Evolutionary conservation across 768 basidiomycete species (phyloP).

Genomic region (Tephrocybe sp.): DNA sequence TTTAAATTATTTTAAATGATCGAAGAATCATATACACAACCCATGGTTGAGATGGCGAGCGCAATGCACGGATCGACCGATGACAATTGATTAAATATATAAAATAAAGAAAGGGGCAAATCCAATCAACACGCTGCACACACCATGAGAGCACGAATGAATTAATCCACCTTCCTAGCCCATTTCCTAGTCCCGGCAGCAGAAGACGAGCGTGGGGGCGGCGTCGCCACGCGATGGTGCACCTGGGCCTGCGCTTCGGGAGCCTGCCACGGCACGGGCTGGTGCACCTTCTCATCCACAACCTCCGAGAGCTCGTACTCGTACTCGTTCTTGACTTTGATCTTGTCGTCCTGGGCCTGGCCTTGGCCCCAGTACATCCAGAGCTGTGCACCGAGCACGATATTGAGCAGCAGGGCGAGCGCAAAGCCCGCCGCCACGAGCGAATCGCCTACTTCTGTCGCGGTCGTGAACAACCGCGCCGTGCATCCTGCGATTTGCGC

Average conservation of each 20-base stretch:
- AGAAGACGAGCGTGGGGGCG: conserved; percentile 40
- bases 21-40: not conserved
- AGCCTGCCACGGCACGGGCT: conserved; percentile 21
- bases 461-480: conserved; percentile 91
- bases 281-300: conserved; percentile 16
- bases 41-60: not conserved
- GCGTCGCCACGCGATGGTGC: conserved; percentile 37
- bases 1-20: not conserved
- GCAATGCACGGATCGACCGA: conserved; percentile 3
- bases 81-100: conserved; percentile 8
- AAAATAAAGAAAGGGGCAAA: conserved; percentile 9
- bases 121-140: conserved; percentile 17
- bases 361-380: conserved; percentile 79
- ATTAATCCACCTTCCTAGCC: conserved; percentile 73
- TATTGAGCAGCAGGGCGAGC: conserved; percentile 79
- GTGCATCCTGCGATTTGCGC: conserved; percentile 87
- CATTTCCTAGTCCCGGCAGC: conserved; percentile 64
- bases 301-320: conserved; percentile 16
- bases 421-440: conserved; percentile 84
- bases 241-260: conserved; percentile 32
- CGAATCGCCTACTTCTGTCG: conserved; percentile 82
- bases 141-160: conserved; percentile 14
- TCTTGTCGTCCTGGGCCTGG: conserved; percentile 17
- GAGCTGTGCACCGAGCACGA: conserved; percentile 83
- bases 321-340: conserved; percentile 6